Percentiles rank a stretch among this genome's conserved stretches.
These are phyloP conservation scores for Nicotiana tomentosiformis DNA, from an alignment of 257 asterid species.

Conservation along the genomic window DNA sequence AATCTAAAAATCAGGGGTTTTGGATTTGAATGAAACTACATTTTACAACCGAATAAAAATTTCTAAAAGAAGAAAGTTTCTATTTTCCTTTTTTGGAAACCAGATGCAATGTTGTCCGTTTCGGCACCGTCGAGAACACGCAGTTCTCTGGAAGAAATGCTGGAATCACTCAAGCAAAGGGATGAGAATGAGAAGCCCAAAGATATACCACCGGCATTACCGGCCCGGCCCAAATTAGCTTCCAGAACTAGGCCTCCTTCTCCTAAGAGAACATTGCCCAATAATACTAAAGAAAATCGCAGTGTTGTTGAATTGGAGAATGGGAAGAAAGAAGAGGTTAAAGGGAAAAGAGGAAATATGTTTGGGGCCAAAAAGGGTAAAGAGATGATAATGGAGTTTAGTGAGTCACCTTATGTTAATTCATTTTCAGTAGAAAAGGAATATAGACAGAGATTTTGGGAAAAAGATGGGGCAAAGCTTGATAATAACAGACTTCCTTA, in stretches of 20 bases:
- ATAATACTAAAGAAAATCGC: slow-evolving; percentile 21
- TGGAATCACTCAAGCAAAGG: slow-evolving; percentile 66
- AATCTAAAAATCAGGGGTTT: not conserved
- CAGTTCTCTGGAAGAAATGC: slow-evolving; percentile 94
- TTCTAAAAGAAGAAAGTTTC: not conserved
- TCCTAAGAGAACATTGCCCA: slow-evolving; percentile 42
- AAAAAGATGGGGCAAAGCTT: slow-evolving; percentile 14
- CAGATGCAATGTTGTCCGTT: slow-evolving; percentile 41
- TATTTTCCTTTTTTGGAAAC: not conserved
- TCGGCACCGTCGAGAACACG: slow-evolving; percentile 52
- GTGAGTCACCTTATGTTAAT: slow-evolving; percentile 46
- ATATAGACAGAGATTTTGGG: slow-evolving; percentile 21
- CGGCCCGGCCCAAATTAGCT: slow-evolving; percentile 58
- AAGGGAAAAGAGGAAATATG: slow-evolving; percentile 24
- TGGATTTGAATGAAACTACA: not conserved
- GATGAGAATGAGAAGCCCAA: slow-evolving; percentile 53
- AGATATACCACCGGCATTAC: slow-evolving; percentile 86
- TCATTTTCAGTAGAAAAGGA: slow-evolving; percentile 20
- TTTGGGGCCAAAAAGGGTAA: slow-evolving; percentile 43
- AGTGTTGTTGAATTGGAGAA: slow-evolving; percentile 18
- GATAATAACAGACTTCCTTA: slow-evolving; percentile 16
- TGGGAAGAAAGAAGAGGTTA: slow-evolving; percentile 14
- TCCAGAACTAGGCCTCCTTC: slow-evolving; percentile 75
- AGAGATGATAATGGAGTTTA: slow-evolving; percentile 16
- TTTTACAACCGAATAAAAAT: not conserved